Evolutionary conservation across 2,329 filamentous ascomycete genomes (phyloP).

Genomic region (Epicoccum nigrum): DNA sequence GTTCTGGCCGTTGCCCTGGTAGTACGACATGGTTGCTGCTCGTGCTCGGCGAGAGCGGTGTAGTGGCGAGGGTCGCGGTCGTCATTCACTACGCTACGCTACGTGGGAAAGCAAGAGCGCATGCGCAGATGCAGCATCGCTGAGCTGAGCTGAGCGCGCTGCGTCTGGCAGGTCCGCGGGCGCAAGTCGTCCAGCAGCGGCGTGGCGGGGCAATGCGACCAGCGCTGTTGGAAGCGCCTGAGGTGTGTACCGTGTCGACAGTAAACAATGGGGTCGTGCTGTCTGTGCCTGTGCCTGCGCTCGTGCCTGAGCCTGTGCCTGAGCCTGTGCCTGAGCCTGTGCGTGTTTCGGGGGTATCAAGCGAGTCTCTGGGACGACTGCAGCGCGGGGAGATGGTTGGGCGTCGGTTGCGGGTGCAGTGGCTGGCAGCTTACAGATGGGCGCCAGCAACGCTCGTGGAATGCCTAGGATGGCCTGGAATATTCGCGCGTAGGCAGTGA

Average conservation of each 20-base stretch:
- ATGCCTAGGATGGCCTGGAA: background rate
- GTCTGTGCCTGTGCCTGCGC: conserved; percentile 17
- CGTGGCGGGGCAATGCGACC: conserved; percentile 15
- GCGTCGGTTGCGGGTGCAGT: conserved; percentile 1
- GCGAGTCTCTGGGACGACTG: conserved; percentile 22
- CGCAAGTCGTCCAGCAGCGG: conserved; percentile 7
- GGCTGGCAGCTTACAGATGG: background rate
- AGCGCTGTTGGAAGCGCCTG: conserved; percentile 16
- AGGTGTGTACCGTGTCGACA: conserved; percentile 7
- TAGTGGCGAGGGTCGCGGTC: conserved; percentile 26
- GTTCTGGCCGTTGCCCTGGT: conserved; percentile 59
- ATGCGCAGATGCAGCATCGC: conserved; percentile 45
- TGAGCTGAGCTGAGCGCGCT: conserved; percentile 30
- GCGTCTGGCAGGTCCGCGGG: conserved; percentile 17
- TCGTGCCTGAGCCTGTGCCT: conserved; percentile 10
- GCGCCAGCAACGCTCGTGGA: background rate
- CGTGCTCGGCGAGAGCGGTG: conserved; percentile 21
- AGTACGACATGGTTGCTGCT: conserved; percentile 59
- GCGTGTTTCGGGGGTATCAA: conserved; percentile 23
- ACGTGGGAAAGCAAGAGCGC: conserved; percentile 36
- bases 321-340: conserved; percentile 5
- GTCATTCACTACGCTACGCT: conserved; percentile 50
- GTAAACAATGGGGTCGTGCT: conserved; percentile 11
- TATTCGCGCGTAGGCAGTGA: background rate
- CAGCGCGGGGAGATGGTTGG: conserved; percentile 18